Base-by-base conservation (phyloP, 106 monocot genomes). In the Apostasia ramifera region DNA sequence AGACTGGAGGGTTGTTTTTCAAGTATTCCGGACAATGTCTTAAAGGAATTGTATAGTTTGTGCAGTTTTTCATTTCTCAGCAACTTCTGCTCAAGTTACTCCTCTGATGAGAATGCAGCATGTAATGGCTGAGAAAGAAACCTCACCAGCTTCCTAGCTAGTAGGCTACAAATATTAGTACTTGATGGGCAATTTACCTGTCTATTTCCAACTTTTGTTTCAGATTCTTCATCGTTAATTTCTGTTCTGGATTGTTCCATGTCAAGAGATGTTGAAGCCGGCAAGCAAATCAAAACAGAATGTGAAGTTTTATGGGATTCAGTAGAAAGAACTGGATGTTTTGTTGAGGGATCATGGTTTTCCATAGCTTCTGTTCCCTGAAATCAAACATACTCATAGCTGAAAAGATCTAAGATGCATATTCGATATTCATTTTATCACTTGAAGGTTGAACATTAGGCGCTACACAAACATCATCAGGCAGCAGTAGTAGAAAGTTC, bases 1-100 rank as follows among this genome's bases (percentile, higher is more conserved):
- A 82, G 66, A 54, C 71, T 81, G 6, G 82, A 66, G 47, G 70
- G 54, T 58, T 78, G 74, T 56, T 68, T 71, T 58, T 84, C 89
- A 3, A 77, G 79, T 39, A 54, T 71, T 2, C 81, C 76, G 4
- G 86, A 81, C 75, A 67, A 80, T 40, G 86, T 86, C 66, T 77
- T 84, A 70, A 84, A 80, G 45, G 74, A 75, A 67, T 84, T 71
- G 47, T 71, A 90, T 2, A 70, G 63, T 49, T 64, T 76, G 43
- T 89, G 77, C 74, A 64, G 12, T 6, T 26, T 45, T 13, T 75
- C 59, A 15, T 12, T 53, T 57, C 62, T 73, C n/a, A 40, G 45
- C 42, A 47, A 14, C 10, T 44, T 37, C 70, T 46, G 69, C 1
- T 65, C 66, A 10, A 52, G 15, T 13, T 53, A 63, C 1, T 8